A percentile compares a stretch with the other conserved stretches of the same genome.
These are phyloP conservation scores for Neurospora terricola DNA, from an alignment of 495 filamentous ascomycete genomes.

Conservation along the genomic window DNA sequence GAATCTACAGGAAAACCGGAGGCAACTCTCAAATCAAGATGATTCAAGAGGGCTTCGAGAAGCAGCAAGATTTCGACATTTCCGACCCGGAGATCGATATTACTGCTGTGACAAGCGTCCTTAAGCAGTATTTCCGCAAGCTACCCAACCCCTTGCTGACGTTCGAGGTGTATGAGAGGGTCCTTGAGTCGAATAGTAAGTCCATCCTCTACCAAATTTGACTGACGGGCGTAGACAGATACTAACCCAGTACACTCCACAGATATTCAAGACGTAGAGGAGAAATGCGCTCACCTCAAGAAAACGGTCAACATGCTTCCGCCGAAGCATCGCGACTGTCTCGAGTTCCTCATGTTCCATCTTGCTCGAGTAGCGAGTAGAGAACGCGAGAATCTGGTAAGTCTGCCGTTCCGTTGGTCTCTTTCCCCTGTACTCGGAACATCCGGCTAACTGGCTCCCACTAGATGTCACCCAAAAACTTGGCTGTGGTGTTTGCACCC, in stretches of 20 bases:
- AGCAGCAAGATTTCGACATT: slow-evolving; percentile 74
- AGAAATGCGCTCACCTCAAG: slow-evolving; percentile 58
- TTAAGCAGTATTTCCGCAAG: slow-evolving; percentile 97
- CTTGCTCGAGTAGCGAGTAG: slow-evolving; percentile 76
- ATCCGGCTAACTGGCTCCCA: slow-evolving; percentile 10
- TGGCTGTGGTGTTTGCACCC: slow-evolving; percentile 95
- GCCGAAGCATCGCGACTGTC: slow-evolving; percentile 68
- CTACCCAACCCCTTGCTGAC: slow-evolving; percentile 87
- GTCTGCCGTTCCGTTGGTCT: slow-evolving; percentile 6
- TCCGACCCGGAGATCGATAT: slow-evolving; percentile 91
- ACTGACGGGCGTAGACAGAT: neutral
- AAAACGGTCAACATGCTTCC: slow-evolving; percentile 68
- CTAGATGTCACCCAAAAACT: slow-evolving; percentile 84
- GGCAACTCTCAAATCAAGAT: slow-evolving; percentile 76
- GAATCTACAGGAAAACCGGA: slow-evolving; percentile 96
- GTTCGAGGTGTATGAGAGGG: slow-evolving; percentile 79
- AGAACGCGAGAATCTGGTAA: slow-evolving; percentile 67
- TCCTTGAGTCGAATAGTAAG: slow-evolving; percentile 67
- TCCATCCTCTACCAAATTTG: neutral
- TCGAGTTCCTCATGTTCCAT: slow-evolving; percentile 93
- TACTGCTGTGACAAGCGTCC: slow-evolving; percentile 85
- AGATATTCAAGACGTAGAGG: slow-evolving; percentile 43
- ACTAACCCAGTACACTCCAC: neutral
- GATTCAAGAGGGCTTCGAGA: slow-evolving; percentile 86
- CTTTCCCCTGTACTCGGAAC: neutral